phyloP scores from a whole-genome alignment of 352 stramenopile species.

The Phytophthora sp. region DNA sequence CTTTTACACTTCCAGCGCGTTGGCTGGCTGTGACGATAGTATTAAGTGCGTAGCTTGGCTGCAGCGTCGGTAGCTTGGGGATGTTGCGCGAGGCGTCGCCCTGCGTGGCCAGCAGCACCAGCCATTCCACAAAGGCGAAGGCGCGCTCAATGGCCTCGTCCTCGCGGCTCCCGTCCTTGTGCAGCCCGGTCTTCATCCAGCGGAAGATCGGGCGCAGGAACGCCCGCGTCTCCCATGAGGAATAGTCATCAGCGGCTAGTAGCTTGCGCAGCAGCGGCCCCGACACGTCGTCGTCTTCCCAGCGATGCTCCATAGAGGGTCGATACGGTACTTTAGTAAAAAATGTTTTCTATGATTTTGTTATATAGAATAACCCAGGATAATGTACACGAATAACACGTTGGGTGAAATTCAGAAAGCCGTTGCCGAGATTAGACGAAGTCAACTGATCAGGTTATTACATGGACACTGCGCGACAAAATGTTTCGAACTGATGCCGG shows the following conservation, averaged over 20 bases:
- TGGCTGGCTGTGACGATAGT: constrained; percentile 82
- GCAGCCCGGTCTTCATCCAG: constrained; percentile 71
- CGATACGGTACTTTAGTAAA: no score
- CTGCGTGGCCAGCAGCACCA: constrained; percentile 52
- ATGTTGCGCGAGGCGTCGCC: constrained; percentile 60
- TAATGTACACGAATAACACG: no score
- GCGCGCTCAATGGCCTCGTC: constrained; percentile 58
- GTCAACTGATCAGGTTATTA: no score
- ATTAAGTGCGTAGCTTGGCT: constrained; percentile 80
- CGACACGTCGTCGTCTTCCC: constrained; percentile 42
- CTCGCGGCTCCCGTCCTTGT: constrained; percentile 67
- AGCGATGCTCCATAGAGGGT: constrained; percentile 24
- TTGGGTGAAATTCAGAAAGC: no score
- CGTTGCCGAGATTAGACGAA: no score
- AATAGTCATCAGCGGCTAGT: constrained; percentile 26
- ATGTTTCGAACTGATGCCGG: no score
- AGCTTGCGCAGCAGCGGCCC: constrained; percentile 37
- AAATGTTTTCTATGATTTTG: no score
- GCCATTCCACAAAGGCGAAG: constrained; percentile 77
- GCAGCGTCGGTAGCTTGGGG: constrained; percentile 43
- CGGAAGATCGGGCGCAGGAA: constrained; percentile 77
- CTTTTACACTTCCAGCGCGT: constrained; percentile 56
- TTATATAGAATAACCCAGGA: no score
- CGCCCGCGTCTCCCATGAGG: constrained; percentile 59
- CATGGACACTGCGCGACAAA: no score